Percentiles rank a stretch among this genome's conserved stretches.
Evolutionary conservation across 371 early-diverging fungal species (phyloP).

Genomic region (Capillidium rhysosporum): DNA sequence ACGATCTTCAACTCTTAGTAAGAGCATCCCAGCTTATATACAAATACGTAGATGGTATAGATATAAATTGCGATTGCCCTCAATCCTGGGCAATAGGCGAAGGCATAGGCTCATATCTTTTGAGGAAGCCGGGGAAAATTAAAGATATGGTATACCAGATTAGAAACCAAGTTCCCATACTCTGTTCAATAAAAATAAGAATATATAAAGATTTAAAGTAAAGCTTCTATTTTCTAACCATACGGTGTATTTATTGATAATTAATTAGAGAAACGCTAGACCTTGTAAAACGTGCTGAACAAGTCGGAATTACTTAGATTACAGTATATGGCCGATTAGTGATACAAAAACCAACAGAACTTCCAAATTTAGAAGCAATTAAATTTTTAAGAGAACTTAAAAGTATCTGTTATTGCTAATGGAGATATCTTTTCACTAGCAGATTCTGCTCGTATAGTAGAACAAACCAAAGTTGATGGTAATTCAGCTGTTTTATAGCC

Average conservation of each 20-base stretch:
- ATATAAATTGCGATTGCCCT: slow-evolving; percentile 78
- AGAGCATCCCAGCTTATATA: slow-evolving; percentile 70
- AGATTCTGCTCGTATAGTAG: slow-evolving; percentile 43
- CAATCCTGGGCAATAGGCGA: slow-evolving; percentile 75
- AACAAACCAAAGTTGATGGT: slow-evolving; percentile 56
- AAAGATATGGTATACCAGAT: slow-evolving; percentile 59
- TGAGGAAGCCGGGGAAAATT: slow-evolving; percentile 59
- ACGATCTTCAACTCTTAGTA: slow-evolving; percentile 53
- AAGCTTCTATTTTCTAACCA: not conserved
- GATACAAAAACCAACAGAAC: slow-evolving; percentile 48
- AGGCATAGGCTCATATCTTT: slow-evolving; percentile 49
- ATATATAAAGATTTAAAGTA: slow-evolving; percentile 45
- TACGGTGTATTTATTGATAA: not conserved
- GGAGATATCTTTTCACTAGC: slow-evolving; percentile 47
- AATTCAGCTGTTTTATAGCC: slow-evolving; percentile 1
- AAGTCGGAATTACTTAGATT: slow-evolving; percentile 55
- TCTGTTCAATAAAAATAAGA: slow-evolving; percentile 63
- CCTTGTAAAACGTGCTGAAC: slow-evolving; percentile 51
- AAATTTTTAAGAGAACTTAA: slow-evolving; percentile 38
- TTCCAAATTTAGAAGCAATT: slow-evolving; percentile 49
- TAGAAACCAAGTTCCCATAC: slow-evolving; percentile 36
- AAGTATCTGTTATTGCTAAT: slow-evolving; percentile 61
- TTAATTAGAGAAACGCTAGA: slow-evolving; percentile 40
- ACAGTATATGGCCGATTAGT: slow-evolving; percentile 69
- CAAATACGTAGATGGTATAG: slow-evolving; percentile 56